These are phyloP conservation scores for Vitellaria paradoxa DNA, from an alignment of 179 eudicot species.

Conservation along the genomic window DNA sequence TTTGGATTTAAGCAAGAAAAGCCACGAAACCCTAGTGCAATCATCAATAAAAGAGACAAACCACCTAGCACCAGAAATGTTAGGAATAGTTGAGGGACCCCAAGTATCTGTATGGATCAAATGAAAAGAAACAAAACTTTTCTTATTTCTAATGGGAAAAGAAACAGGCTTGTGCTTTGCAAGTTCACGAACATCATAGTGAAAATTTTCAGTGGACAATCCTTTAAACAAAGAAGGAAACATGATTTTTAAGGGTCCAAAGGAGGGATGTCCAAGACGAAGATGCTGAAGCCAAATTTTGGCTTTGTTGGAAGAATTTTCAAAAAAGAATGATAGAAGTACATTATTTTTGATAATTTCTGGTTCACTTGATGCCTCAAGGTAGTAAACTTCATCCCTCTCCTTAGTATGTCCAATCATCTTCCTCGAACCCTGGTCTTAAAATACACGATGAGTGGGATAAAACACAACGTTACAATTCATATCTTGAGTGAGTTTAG, in stretches of 20 bases:
- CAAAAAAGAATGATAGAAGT: neutral
- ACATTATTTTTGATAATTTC: neutral
- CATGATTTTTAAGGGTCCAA: neutral
- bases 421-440: conserved; percentile 10
- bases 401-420: conserved; percentile 16
- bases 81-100: neutral
- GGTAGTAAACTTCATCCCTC: too few relatives aligned
- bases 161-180: neutral
- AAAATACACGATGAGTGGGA: conserved; percentile 12
- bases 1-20: neutral
- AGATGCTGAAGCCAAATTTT: neutral
- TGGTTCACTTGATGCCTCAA: neutral
- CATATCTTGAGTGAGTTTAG: conserved; percentile 11
- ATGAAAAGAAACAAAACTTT: neutral
- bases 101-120: neutral
- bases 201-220: neutral
- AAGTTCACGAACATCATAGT: neutral
- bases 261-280: neutral
- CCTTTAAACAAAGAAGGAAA: neutral
- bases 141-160: neutral
- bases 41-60: neutral
- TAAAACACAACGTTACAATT: conserved; percentile 13
- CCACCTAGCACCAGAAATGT: neutral
- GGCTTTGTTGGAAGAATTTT: neutral
- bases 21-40: neutral